phyloP scores from a whole-genome alignment of 2,329 filamentous ascomycete genomes.

The Fusarium buxicola region DNA sequence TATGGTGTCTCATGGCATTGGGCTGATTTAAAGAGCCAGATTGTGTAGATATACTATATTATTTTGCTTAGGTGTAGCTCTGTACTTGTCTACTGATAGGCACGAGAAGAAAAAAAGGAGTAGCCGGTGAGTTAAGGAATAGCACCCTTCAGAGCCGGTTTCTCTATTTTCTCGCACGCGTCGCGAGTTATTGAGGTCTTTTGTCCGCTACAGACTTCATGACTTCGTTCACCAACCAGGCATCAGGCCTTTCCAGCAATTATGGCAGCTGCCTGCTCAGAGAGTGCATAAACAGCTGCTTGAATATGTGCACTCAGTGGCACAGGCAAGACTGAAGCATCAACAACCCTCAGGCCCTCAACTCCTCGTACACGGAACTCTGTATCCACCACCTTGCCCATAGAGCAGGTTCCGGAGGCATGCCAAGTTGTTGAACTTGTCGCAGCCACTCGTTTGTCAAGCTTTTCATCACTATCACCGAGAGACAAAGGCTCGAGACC shows the following conservation, averaged over 20 bases:
- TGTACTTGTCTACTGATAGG: no score
- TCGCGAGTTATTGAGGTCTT: no score
- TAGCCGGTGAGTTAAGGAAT: no score
- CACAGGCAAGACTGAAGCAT: conserved; percentile 51
- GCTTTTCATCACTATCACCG: conserved; percentile 34
- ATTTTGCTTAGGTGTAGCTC: no score
- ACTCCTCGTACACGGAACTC: conserved; percentile 64
- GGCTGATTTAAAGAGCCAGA: no score
- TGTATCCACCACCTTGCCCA: conserved; percentile 67
- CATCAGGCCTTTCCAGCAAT: conserved; percentile 25
- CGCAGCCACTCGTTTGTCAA: conserved; percentile 38
- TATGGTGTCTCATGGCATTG: no score
- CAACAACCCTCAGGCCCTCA: conserved; percentile 48
- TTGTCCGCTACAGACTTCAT: no score
- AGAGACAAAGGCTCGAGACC: conserved; percentile 27
- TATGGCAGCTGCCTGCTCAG: conserved; percentile 50
- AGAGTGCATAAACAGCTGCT: conserved; percentile 50
- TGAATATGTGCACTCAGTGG: conserved; percentile 48
- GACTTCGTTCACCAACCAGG: no score
- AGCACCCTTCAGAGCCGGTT: no score
- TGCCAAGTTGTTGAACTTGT: conserved; percentile 61
- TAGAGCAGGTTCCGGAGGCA: conserved; percentile 64
- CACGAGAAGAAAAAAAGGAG: no score
- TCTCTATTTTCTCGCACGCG: no score
- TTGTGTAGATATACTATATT: no score